These are phyloP conservation scores for Penstemon newberryi DNA, from an alignment of 257 asterid species.

Conservation along the genomic window DNA sequence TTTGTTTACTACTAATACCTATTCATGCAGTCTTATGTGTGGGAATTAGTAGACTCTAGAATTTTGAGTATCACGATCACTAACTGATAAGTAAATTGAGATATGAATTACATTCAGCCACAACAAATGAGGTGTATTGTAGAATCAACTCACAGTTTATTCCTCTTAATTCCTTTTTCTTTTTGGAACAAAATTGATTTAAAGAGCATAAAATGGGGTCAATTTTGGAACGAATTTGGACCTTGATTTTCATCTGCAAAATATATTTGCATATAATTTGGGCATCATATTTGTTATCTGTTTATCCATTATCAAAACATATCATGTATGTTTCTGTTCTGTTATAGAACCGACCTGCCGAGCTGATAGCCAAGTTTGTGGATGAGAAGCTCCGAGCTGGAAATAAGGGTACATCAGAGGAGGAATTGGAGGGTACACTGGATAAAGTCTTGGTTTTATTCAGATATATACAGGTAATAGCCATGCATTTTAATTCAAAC, in stretches of 20 bases:
- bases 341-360: constrained; percentile 95
- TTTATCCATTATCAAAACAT: background rate
- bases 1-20: background rate
- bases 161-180: background rate
- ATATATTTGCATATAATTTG: background rate
- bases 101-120: background rate
- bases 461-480: constrained; percentile 90
- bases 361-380: constrained; percentile 92
- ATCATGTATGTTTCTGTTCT: constrained; percentile 16
- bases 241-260: constrained; percentile 2
- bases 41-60: background rate
- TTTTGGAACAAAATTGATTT: background rate
- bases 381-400: constrained; percentile 99
- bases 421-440: constrained; percentile 96
- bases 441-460: constrained; percentile 95
- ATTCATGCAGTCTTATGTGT: background rate
- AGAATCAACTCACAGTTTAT: background rate
- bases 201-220: background rate
- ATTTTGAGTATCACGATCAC: background rate
- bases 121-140: background rate
- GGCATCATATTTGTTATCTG: background rate
- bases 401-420: constrained; percentile 98
- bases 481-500: background rate
- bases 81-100: background rate
- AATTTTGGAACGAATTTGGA: constrained; percentile 5